Evolutionary conservation across 1,139 yeast species (phyloP).

Genomic region (Taphrina betulina): DNA sequence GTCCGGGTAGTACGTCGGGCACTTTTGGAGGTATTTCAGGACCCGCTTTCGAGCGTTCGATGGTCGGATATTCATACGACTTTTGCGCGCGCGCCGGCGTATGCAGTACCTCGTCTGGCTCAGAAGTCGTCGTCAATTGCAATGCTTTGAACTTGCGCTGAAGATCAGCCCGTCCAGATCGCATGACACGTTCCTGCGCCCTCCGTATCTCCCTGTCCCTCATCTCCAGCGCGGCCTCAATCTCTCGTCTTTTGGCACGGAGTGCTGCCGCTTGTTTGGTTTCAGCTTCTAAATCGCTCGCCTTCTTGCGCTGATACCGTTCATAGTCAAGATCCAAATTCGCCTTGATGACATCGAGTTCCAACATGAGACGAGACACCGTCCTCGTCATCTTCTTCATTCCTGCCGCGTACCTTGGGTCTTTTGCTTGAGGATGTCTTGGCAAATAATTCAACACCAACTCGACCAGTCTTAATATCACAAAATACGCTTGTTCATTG

Average conservation of each 20-base stretch:
- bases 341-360: slow-evolving; percentile 8
- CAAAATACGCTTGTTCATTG: slow-evolving; percentile 24
- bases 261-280: slow-evolving; percentile 2
- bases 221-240: background rate
- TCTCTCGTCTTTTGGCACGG: background rate
- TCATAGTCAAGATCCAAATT: slow-evolving; percentile 8
- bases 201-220: background rate
- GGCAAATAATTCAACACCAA: slow-evolving; percentile 22
- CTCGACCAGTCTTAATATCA: slow-evolving; percentile 21
- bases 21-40: background rate
- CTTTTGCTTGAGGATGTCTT: slow-evolving; percentile 27
- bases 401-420: slow-evolving; percentile 2
- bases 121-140: background rate
- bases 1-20: background rate
- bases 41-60: background rate
- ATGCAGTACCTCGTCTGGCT: background rate
- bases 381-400: slow-evolving; percentile 2
- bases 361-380: background rate
- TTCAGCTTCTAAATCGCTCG: background rate
- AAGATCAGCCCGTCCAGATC: background rate
- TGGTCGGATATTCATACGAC: background rate
- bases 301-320: background rate
- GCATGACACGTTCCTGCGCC: background rate
- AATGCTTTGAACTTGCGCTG: background rate
- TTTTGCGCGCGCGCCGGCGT: too few species aligned